Percentiles rank a stretch among this genome's conserved stretches.
Evolutionary conservation across 148 eudicot species (phyloP).

Genomic region (Heliosperma pusillum): DNA sequence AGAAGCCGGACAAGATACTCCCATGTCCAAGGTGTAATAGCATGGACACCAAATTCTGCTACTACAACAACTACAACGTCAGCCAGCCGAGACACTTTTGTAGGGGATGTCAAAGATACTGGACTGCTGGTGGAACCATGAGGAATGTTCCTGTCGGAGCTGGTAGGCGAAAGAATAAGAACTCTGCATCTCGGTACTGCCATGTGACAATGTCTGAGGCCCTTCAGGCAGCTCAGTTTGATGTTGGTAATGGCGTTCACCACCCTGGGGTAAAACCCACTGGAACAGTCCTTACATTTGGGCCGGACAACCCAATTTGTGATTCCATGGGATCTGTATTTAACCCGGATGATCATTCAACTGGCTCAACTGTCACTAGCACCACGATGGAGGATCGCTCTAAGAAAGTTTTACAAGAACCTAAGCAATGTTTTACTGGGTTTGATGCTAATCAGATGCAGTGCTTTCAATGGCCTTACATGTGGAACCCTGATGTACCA

Average conservation of each 20-base stretch:
- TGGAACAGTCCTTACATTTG: slow-evolving; percentile 65
- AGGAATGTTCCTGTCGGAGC: slow-evolving; percentile 91
- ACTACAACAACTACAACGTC: slow-evolving; percentile 87
- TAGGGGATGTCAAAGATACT: slow-evolving; percentile 91
- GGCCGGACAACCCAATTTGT: slow-evolving; percentile 42
- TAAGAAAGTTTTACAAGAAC: slow-evolving; percentile 28
- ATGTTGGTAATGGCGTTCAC: slow-evolving; percentile 34
- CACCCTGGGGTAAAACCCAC: slow-evolving; percentile 38
- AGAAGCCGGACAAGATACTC: slow-evolving; percentile 45
- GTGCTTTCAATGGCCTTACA: slow-evolving; percentile 71
- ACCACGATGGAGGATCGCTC: slow-evolving; percentile 37
- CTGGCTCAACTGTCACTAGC: slow-evolving; percentile 44
- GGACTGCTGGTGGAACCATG: slow-evolving; percentile 99
- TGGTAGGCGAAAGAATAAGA: slow-evolving; percentile 90
- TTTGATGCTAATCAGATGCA: slow-evolving; percentile 44
- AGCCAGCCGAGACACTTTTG: slow-evolving; percentile 95
- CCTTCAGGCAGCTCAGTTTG: slow-evolving; percentile 36
- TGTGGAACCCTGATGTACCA: slow-evolving; percentile 57
- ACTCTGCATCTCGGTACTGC: slow-evolving; percentile 46
- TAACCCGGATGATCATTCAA: slow-evolving; percentile 47
- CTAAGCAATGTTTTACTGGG: slow-evolving; percentile 37
- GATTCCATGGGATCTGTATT: slow-evolving; percentile 48
- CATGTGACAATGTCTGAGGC: slow-evolving; percentile 63
- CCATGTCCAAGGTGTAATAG: slow-evolving; percentile 97
- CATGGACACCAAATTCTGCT: slow-evolving; percentile 97